Percentiles rank a stretch among this genome's conserved stretches.
phyloP scores from a whole-genome alignment of 2,329 filamentous ascomycete species.

The Pseudocercospora eumusae region DNA sequence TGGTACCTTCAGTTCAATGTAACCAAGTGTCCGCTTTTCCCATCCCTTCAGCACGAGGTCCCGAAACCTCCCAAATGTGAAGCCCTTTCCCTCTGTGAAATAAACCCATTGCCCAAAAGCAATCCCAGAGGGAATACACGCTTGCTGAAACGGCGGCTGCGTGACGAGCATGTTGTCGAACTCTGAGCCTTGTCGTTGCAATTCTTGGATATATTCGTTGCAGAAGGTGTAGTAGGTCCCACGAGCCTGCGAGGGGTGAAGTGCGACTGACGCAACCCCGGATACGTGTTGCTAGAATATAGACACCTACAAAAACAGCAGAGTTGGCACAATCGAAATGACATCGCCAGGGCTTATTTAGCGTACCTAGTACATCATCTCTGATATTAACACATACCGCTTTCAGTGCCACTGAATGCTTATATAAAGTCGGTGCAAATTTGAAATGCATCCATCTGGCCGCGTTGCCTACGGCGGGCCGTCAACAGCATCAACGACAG shows the following conservation, averaged over 20 bases:
- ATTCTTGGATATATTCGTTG: background rate
- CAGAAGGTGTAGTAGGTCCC: background rate
- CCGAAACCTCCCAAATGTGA: background rate
- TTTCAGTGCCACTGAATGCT: background rate
- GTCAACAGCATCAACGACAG: slow-evolving; percentile 26
- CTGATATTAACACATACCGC: background rate
- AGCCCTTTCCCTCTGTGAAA: background rate
- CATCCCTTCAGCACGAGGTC: background rate
- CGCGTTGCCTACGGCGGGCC: slow-evolving; percentile 7
- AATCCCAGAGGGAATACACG: background rate
- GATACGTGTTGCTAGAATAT: too few species aligned
- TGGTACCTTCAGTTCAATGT: too few species aligned
- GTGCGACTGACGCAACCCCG: too few species aligned
- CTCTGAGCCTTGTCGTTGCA: background rate
- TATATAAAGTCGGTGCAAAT: background rate
- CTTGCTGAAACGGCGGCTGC: background rate
- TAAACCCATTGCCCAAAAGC: background rate
- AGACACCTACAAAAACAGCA: too few species aligned
- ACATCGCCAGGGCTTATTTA: background rate
- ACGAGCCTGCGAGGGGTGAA: too few species aligned
- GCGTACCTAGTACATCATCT: background rate
- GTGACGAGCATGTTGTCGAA: background rate
- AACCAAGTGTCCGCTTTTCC: background rate
- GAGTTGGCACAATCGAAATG: background rate
- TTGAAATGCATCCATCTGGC: background rate